Base-by-base conservation (phyloP, 345 rosid genomes). In the Bruguiera sexangula region DNA sequence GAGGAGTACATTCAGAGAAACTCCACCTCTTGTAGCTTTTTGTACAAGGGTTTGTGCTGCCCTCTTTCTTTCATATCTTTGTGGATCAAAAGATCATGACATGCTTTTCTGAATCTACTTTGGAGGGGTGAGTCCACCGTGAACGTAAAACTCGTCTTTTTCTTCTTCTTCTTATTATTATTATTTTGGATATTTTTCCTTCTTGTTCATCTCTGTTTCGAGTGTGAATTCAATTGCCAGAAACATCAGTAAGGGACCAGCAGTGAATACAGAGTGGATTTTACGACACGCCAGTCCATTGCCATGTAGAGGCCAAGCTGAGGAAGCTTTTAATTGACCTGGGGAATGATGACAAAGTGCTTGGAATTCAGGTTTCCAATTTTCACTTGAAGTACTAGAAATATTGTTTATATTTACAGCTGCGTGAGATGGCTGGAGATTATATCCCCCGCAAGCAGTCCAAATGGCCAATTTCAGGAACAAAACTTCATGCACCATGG, bases 51-150 rank as follows among this genome's bases (percentile, higher is more conserved):
- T 39, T 36, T 39, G 46, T 8, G 46, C 46, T 8, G 37, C 37
- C 37, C 39, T 3, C 8, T 8, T 2, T 36, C 8, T 8, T 6
- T 68, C 63, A 3, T 36, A 7, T 8, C 15, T 39, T 94, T 13
- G 87, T 85, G 65, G 91, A 94, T 83, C 85, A 83, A 70, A 95
- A 91, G 57, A 83, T 91, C 80, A 95, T 91, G 99, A 86, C 93
- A 82, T 96, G 96, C 65, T 91, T 91, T 81, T 97, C 99, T 10
- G 99, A 95, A 86, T 85, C 84, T 79, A 93, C 85, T 84, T 70
- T 94, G 57, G 73, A 81, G 79, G 97, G 91, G 99, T 95, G 74
- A 88, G 89, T 70, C 72, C 24, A 58, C 74, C 68, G 60, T 58
- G 62, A 65, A 39, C 13, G 15, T 39, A 39, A 39, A 39, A 39